Evolutionary conservation across 1,284 basidiomycete species (phyloP), one percentile per base, ranked within the genome.

Genomic region (Ustilago vetiveriae): DNA sequence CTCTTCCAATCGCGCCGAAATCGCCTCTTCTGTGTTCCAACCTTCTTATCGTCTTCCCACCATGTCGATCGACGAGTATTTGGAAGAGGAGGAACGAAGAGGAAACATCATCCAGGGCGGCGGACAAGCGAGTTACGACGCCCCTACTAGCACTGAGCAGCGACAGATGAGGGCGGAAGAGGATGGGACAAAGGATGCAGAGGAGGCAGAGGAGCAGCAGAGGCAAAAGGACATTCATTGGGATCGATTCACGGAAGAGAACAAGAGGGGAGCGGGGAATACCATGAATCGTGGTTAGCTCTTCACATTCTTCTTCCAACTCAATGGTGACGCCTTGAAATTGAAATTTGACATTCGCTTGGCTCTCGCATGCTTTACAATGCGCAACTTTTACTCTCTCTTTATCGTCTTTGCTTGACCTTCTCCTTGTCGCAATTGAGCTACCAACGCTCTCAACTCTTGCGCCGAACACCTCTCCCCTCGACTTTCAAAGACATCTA

Each of bases 21-120:
- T 90, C 87, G 71, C 79, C 79, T 4, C 90, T 0, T 88, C 92
- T 76, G 94, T 98, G 3, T 98, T 98, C 84, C 87, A 89, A 14
- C 87, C 92, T 4, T 88, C 87, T n/a, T 88, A 97, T 81, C 87
- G 90, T 21, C 84, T 98, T 26, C 95, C 95, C 3, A 95, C 92
- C 0, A 98, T 99, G 96, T 88, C 90, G 1, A 89, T 98, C 72
- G 95, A 98, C 78, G 92, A 98, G 82, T 98, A 95, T 79, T 86
- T 98, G 21, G 89, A 90, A 71, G 89, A 94, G 59, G 95, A 98
- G 81, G 84, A 86, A 49, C 84, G 89, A 59, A 85, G 91, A 46
- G 94, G 94, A 0, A 94, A 93, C 54, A 89, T 98, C 75, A 88
- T 97, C 62, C 86, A 88, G 3, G 90, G 90, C 27, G 91, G 92